These are phyloP conservation scores for Pestalotiopsis sp. DNA, from an alignment of 2,329 filamentous ascomycete genomes.

Conservation along the genomic window DNA sequence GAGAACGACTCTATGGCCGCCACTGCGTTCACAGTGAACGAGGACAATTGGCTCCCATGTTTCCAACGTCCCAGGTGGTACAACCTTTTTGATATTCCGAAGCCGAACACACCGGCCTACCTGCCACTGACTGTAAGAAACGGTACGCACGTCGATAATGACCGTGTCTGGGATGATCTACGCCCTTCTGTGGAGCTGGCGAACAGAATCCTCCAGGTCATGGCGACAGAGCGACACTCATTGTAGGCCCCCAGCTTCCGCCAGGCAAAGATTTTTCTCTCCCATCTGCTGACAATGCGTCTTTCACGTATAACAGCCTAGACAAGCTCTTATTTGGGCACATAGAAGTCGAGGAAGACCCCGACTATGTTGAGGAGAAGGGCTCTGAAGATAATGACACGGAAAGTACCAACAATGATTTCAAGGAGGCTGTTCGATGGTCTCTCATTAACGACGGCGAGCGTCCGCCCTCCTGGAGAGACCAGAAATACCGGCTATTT, in stretches of 20 bases:
- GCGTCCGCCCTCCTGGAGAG: no score
- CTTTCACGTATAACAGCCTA: not conserved
- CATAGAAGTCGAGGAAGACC: not conserved
- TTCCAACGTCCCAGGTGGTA: conserved; percentile 4
- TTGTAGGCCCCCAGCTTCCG: not conserved
- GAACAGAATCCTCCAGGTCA: not conserved
- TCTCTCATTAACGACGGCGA: no score
- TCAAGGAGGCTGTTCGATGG: no score
- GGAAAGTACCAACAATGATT: no score
- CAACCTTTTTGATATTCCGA: not conserved
- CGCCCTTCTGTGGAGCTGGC: not conserved
- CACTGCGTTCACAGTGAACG: not conserved
- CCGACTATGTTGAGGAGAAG: no score
- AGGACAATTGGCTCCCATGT: not conserved
- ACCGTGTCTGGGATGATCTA: not conserved
- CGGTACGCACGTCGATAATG: not conserved
- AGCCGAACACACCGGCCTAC: not conserved
- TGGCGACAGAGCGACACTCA: not conserved
- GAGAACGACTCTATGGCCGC: not conserved
- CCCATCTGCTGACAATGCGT: not conserved
- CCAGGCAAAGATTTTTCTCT: not conserved
- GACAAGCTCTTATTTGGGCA: not conserved
- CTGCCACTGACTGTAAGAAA: no score
- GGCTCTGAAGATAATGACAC: no score
- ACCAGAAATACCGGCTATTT: no score